Conservation (phyloP, 805 yeast species). For the Suhomyces sp. region DNA sequence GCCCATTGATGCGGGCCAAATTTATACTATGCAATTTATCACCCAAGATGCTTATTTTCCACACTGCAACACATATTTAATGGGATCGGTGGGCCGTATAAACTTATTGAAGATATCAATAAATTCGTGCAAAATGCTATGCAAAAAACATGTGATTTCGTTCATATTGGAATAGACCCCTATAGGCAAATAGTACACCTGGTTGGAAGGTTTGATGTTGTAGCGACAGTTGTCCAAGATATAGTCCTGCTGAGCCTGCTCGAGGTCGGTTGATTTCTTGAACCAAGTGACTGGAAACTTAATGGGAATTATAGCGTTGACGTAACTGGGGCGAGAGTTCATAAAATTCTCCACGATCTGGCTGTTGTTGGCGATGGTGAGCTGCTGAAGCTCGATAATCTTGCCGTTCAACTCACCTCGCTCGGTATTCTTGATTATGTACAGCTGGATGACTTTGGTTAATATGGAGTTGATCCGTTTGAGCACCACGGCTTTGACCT, state of each 20-base stretch:
- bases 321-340: conserved; percentile 26
- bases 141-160: conserved; percentile 32
- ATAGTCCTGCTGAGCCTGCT: conserved; percentile 7
- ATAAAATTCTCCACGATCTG: conserved; percentile 21
- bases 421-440: conserved; percentile 12
- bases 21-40: no score
- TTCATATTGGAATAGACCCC: conserved; percentile 34
- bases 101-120: conserved; percentile 20
- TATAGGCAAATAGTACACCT: conserved; percentile 34
- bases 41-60: conserved; percentile 1
- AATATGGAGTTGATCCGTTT: conserved; percentile 29
- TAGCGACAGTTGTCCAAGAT: conserved; percentile 9
- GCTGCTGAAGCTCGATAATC: conserved; percentile 27
- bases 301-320: conserved; percentile 23
- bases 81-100: conserved; percentile 10
- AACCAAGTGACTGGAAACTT: conserved; percentile 33
- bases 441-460: conserved; percentile 21
- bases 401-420: conserved; percentile 16
- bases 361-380: conserved; percentile 22
- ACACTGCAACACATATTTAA: conserved; percentile 10
- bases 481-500: conserved; percentile 27
- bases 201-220: conserved; percentile 21
- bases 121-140: conserved; percentile 30
- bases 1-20: no score
- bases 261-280: conserved; percentile 16